Evolutionary conservation across 192 early-diverging fungal genomes (phyloP), one percentile per base, ranked within the genome.

Genomic region (Phycomyces blakesleeanus): DNA sequence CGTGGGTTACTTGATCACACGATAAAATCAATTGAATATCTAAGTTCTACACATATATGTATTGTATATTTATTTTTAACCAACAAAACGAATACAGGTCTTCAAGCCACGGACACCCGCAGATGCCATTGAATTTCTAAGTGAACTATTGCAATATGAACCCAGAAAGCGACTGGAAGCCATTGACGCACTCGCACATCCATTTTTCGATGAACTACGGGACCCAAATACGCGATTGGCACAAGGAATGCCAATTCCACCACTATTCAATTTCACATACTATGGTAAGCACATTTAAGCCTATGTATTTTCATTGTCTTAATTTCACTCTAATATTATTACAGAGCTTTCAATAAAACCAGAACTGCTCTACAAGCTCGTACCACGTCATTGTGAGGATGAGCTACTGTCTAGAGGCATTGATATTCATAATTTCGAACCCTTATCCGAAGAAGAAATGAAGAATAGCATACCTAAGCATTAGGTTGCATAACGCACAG

Each of bases 161-260:
- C 97, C 97, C 5, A 71, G 76, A 10, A 79, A 81, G 56, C 87
- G 97, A 24, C 78, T 89, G 64, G 91, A 88, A 21, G 86, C 97
- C 41, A 85, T 95, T 62, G 90, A 96, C 68, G 93, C 95, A 22
- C 87, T 98, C 86, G 81, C 85, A 52, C 92, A 95, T 71, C 88
- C 89, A 29, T 98, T 96, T 83, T 98, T 98, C 84, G 95, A 98
- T 76, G 94, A 97, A 73, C 81, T 98, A 73, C 86, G 97, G 50
- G 75, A 87, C 51, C 92, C 91, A 18, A 85, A 85, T 40, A 90
- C 93, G 11, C 81, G 76, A 63, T 74, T 97, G 66, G 83, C 88
- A 38, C 91, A 87, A 55, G 93, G 93, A 34, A 81, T 81, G 63
- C 83, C 87, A 10, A 76, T 97, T 22, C 97, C 97, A 6, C 77